Evolutionary conservation across 2,329 filamentous ascomycete genomes (phyloP), one percentile per base, ranked within the genome.

Genomic region (Microcyclosporella mali): DNA sequence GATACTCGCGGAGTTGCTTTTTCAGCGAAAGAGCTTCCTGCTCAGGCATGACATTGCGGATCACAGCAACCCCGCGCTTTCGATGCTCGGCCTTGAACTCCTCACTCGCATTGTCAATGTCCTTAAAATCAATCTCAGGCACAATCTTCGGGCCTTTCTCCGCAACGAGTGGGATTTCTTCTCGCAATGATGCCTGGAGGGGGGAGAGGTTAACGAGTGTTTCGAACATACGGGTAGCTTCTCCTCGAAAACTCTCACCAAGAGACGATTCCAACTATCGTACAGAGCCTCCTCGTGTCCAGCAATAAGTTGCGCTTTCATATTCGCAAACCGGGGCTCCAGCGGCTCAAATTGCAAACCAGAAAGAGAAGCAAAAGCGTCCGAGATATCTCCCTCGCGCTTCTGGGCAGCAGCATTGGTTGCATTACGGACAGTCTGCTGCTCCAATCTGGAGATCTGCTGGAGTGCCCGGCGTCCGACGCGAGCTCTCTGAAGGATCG

Each of bases 31-130:
- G 55, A 3, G 64, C 69, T 49, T 73, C 66, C 14, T 65, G 48
- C 47, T 71, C 59, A 1, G 66, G 56, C 1, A 74, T 55, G 1
- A 73, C 70, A 25, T 68, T 66, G 32, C 70, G 62, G 29, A 74
- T 63, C 6, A 73, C 66, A 3, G 70, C 70, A 1, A 73, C 70
- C 14, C 71, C 71, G 27, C 81, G 75, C 55, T 79, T 78, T 53
- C 72, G 72, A 39, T 82, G 68, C 55, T 77, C 74, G 36, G 67
- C 66, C 40, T 68, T 70, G 59, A 85, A 85, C 1, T 72, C 66
- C 17, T 72, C 66, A 2, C 75, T 71, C 39, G 74, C 70, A 41
- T 68, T 47, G 21, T 58, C 55, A 32, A 74, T 59, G 33, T 73
- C 68, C 21, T 65, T 64, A 58, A 69, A 73, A 40, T 71, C 56